Conservation (phyloP, 257 asterid genomes). For the Nicotiana paniculata region DNA sequence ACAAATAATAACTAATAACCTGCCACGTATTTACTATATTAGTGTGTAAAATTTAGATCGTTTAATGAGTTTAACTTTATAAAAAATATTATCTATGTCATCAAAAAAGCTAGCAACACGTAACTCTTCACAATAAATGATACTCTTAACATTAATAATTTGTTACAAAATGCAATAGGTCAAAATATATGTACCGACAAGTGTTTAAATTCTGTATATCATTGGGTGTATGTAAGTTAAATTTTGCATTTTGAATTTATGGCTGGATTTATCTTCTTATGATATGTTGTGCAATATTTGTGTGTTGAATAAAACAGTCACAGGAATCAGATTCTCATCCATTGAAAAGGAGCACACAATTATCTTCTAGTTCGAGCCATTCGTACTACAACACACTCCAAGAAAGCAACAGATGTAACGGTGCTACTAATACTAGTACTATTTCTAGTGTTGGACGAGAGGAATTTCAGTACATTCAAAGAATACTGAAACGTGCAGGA, state of each 20-base stretch:
- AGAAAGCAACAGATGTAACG: conserved; percentile 20
- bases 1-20: no score
- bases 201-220: no score
- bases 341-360: conserved; percentile 59
- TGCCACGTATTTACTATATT: no score
- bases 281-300: neutral
- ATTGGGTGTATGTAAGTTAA: no score
- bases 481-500: conserved; percentile 60
- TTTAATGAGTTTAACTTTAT: no score
- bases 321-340: conserved; percentile 45
- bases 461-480: conserved; percentile 45
- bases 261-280: neutral
- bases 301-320: conserved; percentile 21
- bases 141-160: no score
- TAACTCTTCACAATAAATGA: no score
- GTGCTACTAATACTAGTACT: conserved; percentile 10
- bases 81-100: no score
- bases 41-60: no score
- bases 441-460: conserved; percentile 19
- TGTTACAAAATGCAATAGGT: no score
- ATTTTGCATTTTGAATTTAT: neutral
- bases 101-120: no score
- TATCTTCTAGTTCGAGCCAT: conserved; percentile 52
- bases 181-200: no score
- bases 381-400: conserved; percentile 41